Conservation (phyloP, 148 eudicot species). For the Arbutus unedo region DNA sequence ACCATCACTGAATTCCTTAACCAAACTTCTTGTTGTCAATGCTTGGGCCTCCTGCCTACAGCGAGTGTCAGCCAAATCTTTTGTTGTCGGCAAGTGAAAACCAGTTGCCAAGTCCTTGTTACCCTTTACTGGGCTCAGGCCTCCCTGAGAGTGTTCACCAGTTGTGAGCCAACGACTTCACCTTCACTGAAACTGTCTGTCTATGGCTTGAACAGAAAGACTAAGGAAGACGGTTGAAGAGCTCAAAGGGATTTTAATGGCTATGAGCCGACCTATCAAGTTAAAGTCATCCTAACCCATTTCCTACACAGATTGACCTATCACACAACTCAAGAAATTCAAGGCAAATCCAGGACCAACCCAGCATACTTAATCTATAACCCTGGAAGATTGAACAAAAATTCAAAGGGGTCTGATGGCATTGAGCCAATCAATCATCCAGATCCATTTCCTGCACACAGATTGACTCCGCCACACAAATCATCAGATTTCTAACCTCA, state of each 20-base stretch:
- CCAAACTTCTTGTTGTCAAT: background rate
- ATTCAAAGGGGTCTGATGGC: background rate
- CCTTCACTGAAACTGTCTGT: background rate
- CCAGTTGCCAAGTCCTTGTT: background rate
- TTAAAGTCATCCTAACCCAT: background rate
- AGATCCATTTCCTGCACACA: background rate
- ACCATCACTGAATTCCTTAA: slow-evolving; percentile 1
- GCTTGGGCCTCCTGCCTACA: background rate
- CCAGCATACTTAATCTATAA: background rate
- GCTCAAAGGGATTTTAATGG: background rate
- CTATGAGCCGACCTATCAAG: background rate
- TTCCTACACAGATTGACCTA: background rate
- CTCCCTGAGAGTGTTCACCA: background rate
- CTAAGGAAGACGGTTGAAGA: slow-evolving; percentile 1
- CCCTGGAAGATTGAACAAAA: background rate
- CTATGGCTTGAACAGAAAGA: background rate
- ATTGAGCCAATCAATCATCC: background rate
- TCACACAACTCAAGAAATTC: background rate
- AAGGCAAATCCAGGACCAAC: background rate
- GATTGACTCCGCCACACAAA: background rate
- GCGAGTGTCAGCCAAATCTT: background rate
- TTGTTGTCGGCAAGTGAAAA: background rate
- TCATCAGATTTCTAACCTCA: background rate
- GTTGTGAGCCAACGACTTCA: background rate
- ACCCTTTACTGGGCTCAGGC: background rate